These are phyloP conservation scores for Cryptococcus floricola DNA, from an alignment of 1,284 basidiomycete species.

Conservation along the genomic window DNA sequence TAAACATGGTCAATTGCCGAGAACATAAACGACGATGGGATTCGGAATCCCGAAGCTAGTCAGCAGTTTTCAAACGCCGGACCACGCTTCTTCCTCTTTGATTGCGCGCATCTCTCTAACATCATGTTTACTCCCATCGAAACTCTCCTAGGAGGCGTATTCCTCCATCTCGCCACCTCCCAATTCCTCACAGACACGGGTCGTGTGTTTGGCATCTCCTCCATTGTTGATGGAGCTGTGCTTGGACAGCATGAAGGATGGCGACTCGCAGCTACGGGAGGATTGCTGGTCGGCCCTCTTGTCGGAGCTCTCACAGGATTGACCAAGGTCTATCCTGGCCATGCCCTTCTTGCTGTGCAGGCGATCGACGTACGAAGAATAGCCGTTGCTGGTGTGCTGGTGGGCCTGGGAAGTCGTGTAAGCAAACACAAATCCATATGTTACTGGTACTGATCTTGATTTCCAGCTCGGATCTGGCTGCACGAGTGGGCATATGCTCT, in stretches of 20 bases:
- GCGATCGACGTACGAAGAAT: slow-evolving; percentile 39
- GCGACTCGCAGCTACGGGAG: slow-evolving; percentile 33
- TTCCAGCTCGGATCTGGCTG: slow-evolving; percentile 12
- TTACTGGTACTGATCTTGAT: background rate
- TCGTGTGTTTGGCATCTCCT: slow-evolving; percentile 61
- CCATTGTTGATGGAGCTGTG: slow-evolving; percentile 58
- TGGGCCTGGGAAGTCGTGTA: slow-evolving; percentile 63
- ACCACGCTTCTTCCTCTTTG: too few species aligned
- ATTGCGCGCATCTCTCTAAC: too few species aligned
- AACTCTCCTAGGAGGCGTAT: slow-evolving; percentile 61
- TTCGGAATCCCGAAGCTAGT: too few species aligned
- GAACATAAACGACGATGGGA: too few species aligned
- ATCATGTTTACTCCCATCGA: slow-evolving; percentile 54
- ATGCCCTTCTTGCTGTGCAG: slow-evolving; percentile 52
- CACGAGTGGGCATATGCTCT: slow-evolving; percentile 61
- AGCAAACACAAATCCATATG: slow-evolving; percentile 17
- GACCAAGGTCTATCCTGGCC: slow-evolving; percentile 50
- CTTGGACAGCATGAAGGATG: slow-evolving; percentile 52
- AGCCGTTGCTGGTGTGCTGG: slow-evolving; percentile 57
- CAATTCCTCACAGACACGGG: slow-evolving; percentile 59
- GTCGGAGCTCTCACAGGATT: slow-evolving; percentile 20
- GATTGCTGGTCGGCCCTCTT: slow-evolving; percentile 37
- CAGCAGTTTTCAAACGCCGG: too few species aligned
- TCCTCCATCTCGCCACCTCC: slow-evolving; percentile 58
- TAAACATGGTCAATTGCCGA: too few species aligned